These are phyloP conservation scores for Polyplosphaeria fusca DNA, from an alignment of 495 filamentous ascomycete species.

Conservation along the genomic window DNA sequence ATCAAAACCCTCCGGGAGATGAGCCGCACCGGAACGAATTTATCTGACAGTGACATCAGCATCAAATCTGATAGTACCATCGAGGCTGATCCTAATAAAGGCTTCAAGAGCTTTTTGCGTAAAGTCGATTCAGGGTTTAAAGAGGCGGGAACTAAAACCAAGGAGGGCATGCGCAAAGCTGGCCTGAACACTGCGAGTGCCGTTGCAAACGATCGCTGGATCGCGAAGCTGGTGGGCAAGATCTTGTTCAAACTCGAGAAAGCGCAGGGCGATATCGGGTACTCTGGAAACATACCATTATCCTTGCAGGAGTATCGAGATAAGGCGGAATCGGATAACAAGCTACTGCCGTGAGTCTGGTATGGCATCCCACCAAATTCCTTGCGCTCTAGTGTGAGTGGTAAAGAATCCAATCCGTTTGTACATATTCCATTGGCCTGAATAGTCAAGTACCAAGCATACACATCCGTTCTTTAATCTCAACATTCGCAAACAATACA, in stretches of 20 bases:
- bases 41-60: not conserved
- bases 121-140: constrained; percentile 34
- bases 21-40: not conserved
- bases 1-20: constrained; percentile 15
- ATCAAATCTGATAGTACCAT: not conserved
- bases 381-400: not conserved
- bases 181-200: constrained; percentile 31
- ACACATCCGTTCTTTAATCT: no score
- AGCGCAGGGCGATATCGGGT: constrained; percentile 41
- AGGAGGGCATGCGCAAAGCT: constrained; percentile 27
- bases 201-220: constrained; percentile 44
- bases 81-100: not conserved
- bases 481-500: no score
- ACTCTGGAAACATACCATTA: constrained; percentile 36
- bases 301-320: constrained; percentile 31
- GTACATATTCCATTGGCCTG: no score
- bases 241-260: constrained; percentile 40
- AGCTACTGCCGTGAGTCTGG: constrained; percentile 36
- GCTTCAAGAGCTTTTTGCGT: constrained; percentile 17
- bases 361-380: no score
- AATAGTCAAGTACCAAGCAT: no score
- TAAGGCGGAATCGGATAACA: constrained; percentile 21
- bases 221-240: constrained; percentile 45
- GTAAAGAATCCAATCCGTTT: not conserved
- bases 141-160: constrained; percentile 15